Evolutionary conservation across 2,329 filamentous ascomycete species (phyloP).

Genomic region (Xylaria sp.): DNA sequence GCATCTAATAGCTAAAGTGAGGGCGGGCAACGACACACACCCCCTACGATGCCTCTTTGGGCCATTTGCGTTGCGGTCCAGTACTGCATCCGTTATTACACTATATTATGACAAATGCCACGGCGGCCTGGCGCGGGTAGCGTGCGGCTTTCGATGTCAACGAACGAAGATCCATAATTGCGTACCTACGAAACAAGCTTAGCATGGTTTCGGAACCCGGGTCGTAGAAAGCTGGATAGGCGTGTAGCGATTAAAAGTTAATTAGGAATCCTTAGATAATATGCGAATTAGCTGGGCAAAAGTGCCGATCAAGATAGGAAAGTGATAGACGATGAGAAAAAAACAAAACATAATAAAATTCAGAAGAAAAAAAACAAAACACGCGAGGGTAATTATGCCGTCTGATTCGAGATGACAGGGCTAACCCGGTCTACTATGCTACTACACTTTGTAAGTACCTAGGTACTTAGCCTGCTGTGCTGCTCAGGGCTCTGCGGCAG

Average conservation of each 20-base stretch:
- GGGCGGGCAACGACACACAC: too few relatives aligned
- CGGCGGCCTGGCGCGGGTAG: not conserved
- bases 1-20: too few relatives aligned
- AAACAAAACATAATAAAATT: too few relatives aligned
- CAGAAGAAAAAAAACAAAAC: not conserved
- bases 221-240: not conserved
- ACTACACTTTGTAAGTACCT: too few relatives aligned
- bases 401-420: not conserved
- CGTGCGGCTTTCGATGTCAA: not conserved
- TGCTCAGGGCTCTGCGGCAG: too few relatives aligned
- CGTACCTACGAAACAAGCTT: too few relatives aligned
- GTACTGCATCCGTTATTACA: not conserved
- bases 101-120: not conserved
- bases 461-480: too few relatives aligned
- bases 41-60: too few relatives aligned
- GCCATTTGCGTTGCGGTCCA: not conserved
- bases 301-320: not conserved
- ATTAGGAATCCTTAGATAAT: too few relatives aligned
- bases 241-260: too few relatives aligned
- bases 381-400: constrained; percentile 12
- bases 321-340: not conserved
- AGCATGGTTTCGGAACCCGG: too few relatives aligned
- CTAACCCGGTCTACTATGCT: too few relatives aligned
- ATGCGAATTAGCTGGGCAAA: constrained; percentile 6
- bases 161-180: not conserved